These are phyloP conservation scores for Paraphaeosphaeria minitans DNA, from an alignment of 2,329 filamentous ascomycete genomes.

Conservation along the genomic window DNA sequence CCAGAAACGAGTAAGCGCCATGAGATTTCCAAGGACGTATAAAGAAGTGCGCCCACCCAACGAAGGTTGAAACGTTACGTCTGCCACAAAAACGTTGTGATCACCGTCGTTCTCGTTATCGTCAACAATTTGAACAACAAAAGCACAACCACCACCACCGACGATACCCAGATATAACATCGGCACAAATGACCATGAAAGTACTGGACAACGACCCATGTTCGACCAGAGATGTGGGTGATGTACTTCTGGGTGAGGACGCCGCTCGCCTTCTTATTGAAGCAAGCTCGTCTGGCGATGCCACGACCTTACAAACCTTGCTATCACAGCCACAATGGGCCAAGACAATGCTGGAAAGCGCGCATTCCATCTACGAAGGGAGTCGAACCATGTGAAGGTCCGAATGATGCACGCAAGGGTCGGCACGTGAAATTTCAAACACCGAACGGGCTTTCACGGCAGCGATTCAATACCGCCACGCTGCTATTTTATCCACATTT, in stretches of 20 bases:
- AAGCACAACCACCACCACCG: slow-evolving; percentile 4
- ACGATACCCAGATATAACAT: slow-evolving; percentile 6
- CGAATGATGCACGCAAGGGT: slow-evolving; percentile 14
- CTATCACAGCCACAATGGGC: slow-evolving; percentile 19
- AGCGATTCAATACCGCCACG: slow-evolving; percentile 18
- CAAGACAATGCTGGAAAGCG: slow-evolving; percentile 15
- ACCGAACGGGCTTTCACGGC: slow-evolving; percentile 14
- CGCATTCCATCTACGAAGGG: slow-evolving; percentile 13
- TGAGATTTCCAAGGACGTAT: not conserved
- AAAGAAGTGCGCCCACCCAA: not conserved
- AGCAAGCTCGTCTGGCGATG: slow-evolving; percentile 21
- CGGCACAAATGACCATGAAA: no score
- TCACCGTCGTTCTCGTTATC: not conserved
- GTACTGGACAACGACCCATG: no score
- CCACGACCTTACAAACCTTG: slow-evolving; percentile 16
- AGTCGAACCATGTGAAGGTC: slow-evolving; percentile 8
- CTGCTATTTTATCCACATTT: slow-evolving; percentile 19
- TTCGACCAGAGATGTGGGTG: slow-evolving; percentile 15
- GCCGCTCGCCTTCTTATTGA: slow-evolving; percentile 15
- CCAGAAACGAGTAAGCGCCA: not conserved
- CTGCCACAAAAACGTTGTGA: not conserved
- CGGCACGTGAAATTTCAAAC: slow-evolving; percentile 12
- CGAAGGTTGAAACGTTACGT: not conserved
- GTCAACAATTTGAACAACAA: not conserved
- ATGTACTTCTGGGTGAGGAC: slow-evolving; percentile 18